Evolutionary conservation across 176 grass and related monocot species (phyloP).

Genomic region (Musa schizocarpa): DNA sequence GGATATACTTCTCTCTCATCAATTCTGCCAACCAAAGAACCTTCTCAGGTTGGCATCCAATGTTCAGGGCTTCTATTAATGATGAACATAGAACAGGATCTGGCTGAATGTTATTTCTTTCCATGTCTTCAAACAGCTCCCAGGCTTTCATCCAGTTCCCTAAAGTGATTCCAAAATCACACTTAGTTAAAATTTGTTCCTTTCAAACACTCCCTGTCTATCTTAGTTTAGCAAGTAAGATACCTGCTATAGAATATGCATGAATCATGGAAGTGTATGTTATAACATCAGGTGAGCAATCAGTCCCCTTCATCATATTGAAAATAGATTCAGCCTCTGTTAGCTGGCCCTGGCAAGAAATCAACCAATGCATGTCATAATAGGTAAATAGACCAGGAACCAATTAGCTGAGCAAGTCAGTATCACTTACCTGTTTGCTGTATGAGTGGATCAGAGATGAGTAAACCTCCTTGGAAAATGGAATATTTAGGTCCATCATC

Average conservation of each 20-base stretch:
- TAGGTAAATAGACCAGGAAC: constrained; percentile 19
- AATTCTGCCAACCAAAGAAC: constrained; percentile 64
- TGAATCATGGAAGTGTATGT: constrained; percentile 88
- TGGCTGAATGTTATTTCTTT: constrained; percentile 40
- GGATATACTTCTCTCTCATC: constrained; percentile 65
- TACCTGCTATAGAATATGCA: constrained; percentile 63
- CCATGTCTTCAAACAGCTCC: constrained; percentile 73
- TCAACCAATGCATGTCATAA: constrained; percentile 13
- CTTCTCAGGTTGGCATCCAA: constrained; percentile 48
- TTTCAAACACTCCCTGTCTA: constrained; percentile 9
- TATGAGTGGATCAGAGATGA: constrained; percentile 82
- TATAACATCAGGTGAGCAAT: constrained; percentile 80
- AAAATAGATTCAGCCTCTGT: constrained; percentile 70
- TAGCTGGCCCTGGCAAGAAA: constrained; percentile 65
- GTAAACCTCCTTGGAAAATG: constrained; percentile 78
- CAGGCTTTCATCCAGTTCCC: constrained; percentile 61
- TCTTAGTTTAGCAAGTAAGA: constrained; percentile 14
- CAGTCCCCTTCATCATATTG: constrained; percentile 54
- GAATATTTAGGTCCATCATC: constrained; percentile 54
- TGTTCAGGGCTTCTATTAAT: constrained; percentile 72
- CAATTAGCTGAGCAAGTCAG: background rate
- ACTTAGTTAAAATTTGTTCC: constrained; percentile 17
- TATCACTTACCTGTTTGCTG: constrained; percentile 62
- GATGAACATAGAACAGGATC: constrained; percentile 77
- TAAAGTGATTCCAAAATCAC: constrained; percentile 42